Conservation (phyloP, 2,329 filamentous ascomycete genomes). For the Albifimbria verrucaria region DNA sequence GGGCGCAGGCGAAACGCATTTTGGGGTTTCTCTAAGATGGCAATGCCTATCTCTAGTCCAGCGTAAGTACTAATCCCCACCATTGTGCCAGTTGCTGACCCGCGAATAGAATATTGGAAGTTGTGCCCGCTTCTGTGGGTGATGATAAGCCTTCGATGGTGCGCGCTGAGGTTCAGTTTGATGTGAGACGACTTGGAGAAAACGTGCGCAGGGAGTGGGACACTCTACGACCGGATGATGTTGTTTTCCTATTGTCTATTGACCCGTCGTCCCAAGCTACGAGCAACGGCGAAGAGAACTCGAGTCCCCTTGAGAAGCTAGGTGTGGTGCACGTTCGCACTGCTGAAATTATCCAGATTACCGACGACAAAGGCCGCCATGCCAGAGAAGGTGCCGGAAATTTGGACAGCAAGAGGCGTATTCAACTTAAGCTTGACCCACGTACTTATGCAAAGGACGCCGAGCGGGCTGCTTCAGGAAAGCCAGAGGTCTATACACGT, state of each 20-base stretch:
- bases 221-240: slow-evolving; percentile 77
- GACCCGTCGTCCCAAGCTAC: slow-evolving; percentile 51
- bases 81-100: not conserved
- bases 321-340: slow-evolving; percentile 71
- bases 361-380: slow-evolving; percentile 78
- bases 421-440: slow-evolving; percentile 80
- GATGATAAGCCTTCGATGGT: slow-evolving; percentile 80
- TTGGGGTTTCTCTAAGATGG: slow-evolving; percentile 92
- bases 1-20: slow-evolving; percentile 64
- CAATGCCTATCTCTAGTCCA: slow-evolving; percentile 79
- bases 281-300: slow-evolving; percentile 47
- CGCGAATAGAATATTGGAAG: slow-evolving; percentile 66
- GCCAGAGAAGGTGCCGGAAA: slow-evolving; percentile 59
- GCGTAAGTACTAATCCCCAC: slow-evolving; percentile 39
- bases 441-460: slow-evolving; percentile 75
- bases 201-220: slow-evolving; percentile 86
- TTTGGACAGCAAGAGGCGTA: slow-evolving; percentile 66
- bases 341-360: slow-evolving; percentile 80
- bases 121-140: slow-evolving; percentile 78
- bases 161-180: slow-evolving; percentile 79
- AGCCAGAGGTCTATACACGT: slow-evolving; percentile 73
- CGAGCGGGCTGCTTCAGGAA: slow-evolving; percentile 61
- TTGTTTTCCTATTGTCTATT: slow-evolving; percentile 81
- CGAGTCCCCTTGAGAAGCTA: slow-evolving; percentile 54
- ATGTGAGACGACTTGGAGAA: slow-evolving; percentile 75